Evolutionary conservation across 495 filamentous ascomycete species (phyloP).

Genomic region (Parmelia sp.): DNA sequence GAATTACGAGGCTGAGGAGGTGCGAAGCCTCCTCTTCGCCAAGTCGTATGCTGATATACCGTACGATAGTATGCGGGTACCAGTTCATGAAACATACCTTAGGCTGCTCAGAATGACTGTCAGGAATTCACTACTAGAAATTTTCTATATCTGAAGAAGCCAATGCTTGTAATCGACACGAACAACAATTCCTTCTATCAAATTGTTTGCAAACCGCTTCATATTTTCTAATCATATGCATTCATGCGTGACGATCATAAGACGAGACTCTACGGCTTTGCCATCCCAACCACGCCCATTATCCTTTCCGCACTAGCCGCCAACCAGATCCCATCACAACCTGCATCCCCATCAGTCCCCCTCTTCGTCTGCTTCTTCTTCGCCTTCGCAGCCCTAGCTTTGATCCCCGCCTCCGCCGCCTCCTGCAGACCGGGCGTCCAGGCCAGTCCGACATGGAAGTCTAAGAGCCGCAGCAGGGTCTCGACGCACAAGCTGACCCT

Average conservation of each 20-base stretch:
- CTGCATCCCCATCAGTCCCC: background rate
- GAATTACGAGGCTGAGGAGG: background rate
- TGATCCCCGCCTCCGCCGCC: slow-evolving; percentile 58
- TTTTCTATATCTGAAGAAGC: background rate
- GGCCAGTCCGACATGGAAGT: slow-evolving; percentile 34
- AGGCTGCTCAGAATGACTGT: background rate
- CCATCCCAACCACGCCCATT: slow-evolving; percentile 17
- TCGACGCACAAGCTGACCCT: slow-evolving; percentile 76
- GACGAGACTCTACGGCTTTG: background rate
- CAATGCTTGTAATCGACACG: too few relatives aligned
- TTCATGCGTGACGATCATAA: too few relatives aligned
- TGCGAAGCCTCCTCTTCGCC: background rate
- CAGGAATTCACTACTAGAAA: background rate
- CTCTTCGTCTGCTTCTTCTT: slow-evolving; percentile 42
- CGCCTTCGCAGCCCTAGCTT: slow-evolving; percentile 49
- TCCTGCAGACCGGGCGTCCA: slow-evolving; percentile 42
- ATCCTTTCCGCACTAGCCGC: slow-evolving; percentile 20
- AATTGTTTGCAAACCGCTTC: too few relatives aligned
- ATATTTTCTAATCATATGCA: too few relatives aligned
- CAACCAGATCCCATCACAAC: slow-evolving; percentile 19
- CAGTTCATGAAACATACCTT: background rate
- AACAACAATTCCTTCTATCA: too few relatives aligned
- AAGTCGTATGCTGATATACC: background rate
- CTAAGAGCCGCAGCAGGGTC: slow-evolving; percentile 57
- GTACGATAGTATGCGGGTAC: background rate